Conservation (phyloP, 495 filamentous ascomycete genomes). For the Penicillium herquei region DNA sequence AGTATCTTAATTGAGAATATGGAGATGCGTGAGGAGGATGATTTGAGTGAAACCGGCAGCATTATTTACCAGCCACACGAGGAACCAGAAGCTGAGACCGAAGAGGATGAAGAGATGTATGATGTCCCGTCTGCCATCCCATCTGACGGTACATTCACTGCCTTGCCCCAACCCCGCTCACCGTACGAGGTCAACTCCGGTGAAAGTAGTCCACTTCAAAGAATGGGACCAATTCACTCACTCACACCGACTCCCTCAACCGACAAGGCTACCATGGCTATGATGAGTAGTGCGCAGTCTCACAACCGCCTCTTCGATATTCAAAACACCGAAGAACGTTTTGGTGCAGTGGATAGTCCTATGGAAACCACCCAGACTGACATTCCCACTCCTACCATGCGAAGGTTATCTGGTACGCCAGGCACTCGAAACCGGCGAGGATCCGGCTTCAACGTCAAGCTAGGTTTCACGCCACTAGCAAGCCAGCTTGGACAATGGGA, state of each 20-base stretch:
- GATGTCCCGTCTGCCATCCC: conserved; percentile 20
- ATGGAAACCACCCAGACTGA: conserved; percentile 16
- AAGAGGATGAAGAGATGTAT: conserved; percentile 17
- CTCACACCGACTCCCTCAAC: conserved; percentile 17
- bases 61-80: conserved; percentile 8
- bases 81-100: conserved; percentile 16
- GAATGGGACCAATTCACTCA: conserved; percentile 13
- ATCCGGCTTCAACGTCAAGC: conserved; percentile 24
- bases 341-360: conserved; percentile 12
- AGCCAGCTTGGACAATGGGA: conserved; percentile 60
- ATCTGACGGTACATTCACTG: conserved; percentile 5
- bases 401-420: conserved; percentile 25
- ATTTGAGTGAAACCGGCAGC: background rate
- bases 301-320: conserved; percentile 9
- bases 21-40: background rate
- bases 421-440: conserved; percentile 17
- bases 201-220: conserved; percentile 10
- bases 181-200: conserved; percentile 20
- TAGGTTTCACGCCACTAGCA: conserved; percentile 63
- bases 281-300: conserved; percentile 20
- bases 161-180: conserved; percentile 5
- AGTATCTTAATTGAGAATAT: background rate
- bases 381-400: conserved; percentile 19
- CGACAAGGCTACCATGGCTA: conserved; percentile 10
- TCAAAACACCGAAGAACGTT: conserved; percentile 3